A percentile compares a stretch with the other conserved stretches of the same genome.
These are phyloP conservation scores for Citrus hindsii DNA, from an alignment of 345 rosid species.

Conservation along the genomic window DNA sequence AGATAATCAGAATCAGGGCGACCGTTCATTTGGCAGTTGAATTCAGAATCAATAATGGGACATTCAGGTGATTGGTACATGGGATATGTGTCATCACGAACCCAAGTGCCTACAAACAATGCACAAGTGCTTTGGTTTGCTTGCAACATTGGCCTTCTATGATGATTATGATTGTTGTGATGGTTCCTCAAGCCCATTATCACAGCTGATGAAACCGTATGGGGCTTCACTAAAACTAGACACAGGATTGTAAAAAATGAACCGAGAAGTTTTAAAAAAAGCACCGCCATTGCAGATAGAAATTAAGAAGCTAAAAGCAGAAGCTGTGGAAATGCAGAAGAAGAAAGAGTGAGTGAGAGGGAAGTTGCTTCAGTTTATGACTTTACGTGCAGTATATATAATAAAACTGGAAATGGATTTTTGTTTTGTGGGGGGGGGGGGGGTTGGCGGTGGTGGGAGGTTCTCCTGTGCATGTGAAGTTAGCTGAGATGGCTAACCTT, in stretches of 20 bases:
- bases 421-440: too few species aligned
- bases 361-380: background rate
- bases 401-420: background rate
- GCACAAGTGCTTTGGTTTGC: slow-evolving; percentile 40
- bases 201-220: slow-evolving; percentile 49
- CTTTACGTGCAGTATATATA: background rate
- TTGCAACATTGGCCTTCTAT: slow-evolving; percentile 27
- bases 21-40: slow-evolving; percentile 77
- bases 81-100: slow-evolving; percentile 69
- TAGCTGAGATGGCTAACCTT: background rate
- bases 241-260: slow-evolving; percentile 29
- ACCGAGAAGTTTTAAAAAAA: background rate
- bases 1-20: slow-evolving; percentile 88
- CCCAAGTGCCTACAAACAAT: slow-evolving; percentile 67
- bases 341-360: background rate
- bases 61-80: slow-evolving; percentile 49
- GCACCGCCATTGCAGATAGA: background rate
- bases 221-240: slow-evolving; percentile 31
- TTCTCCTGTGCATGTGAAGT: slow-evolving; percentile 17
- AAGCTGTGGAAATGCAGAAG: background rate
- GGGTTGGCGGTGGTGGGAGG: too few species aligned
- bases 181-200: slow-evolving; percentile 55
- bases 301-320: background rate
- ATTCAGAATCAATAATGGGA: slow-evolving; percentile 69
- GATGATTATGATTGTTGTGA: slow-evolving; percentile 41